phyloP scores from a whole-genome alignment of 208 protist species.

The Acanthamoeba culbertsoni region DNA sequence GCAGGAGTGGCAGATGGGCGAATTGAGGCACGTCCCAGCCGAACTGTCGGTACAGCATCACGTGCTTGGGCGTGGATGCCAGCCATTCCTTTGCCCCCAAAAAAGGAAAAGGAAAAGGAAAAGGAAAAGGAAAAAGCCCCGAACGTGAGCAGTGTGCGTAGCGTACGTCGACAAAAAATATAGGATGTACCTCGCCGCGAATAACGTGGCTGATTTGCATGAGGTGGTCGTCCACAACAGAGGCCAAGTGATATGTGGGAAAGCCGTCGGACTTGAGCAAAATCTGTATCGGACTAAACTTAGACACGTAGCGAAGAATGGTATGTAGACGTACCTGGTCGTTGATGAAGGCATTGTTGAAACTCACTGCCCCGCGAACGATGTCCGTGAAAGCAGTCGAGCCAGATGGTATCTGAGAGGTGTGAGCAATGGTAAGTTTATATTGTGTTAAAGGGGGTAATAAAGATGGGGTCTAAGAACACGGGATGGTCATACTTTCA shows the following conservation, averaged over 20 bases:
- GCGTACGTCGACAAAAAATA: not conserved
- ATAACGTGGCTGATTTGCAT: constrained; percentile 85
- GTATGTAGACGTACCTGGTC: constrained; percentile 74
- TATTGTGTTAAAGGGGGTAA: not conserved
- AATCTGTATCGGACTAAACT: not conserved
- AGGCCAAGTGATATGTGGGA: constrained; percentile 86
- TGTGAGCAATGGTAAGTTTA: not conserved
- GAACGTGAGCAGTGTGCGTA: not conserved
- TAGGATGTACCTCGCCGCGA: constrained; percentile 70
- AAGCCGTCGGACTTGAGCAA: constrained; percentile 80
- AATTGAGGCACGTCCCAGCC: constrained; percentile 77
- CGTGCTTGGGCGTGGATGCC: constrained; percentile 78
- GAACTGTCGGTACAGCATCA: constrained; percentile 81
- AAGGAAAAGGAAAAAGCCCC: not conserved
- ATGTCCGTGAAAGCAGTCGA: constrained; percentile 77
- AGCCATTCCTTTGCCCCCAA: constrained; percentile 72
- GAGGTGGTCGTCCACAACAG: constrained; percentile 83
- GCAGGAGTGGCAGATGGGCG: constrained; percentile 82
- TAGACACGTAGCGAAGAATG: not conserved
- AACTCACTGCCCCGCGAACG: constrained; percentile 76
- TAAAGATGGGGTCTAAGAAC: not conserved
- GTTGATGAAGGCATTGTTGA: constrained; percentile 79
- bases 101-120: too few relatives aligned
- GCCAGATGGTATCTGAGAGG: constrained; percentile 52
- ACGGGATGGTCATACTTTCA: constrained; percentile 68